Evolutionary conservation across 2,329 filamentous ascomycete species (phyloP), one percentile per base, ranked within the genome.

Genomic region (Phialophora tarda): DNA sequence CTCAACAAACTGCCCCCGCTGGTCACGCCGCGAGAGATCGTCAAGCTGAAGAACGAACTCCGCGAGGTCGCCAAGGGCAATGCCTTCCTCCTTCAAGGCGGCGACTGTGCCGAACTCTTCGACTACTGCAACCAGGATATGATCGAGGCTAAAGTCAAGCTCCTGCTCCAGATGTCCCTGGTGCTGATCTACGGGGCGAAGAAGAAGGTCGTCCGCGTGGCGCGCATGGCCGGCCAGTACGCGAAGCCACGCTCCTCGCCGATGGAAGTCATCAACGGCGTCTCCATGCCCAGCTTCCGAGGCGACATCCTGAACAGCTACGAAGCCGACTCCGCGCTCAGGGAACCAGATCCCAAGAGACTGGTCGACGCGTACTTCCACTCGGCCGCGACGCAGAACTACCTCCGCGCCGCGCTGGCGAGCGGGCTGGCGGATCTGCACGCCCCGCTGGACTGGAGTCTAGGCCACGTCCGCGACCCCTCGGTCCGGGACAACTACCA

Each of bases 271-370:
- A 82, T 96, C 59, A 83, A 96, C 70, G 93, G 93, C 59, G 86
- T 87, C 66, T 87, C 92, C 75, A 90, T 97, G 62, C 91, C 92
- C 3, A 95, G 91, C 50, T 99, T 98, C 84, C 86, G 95, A 60
- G 95, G 95, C 17, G 95, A 99, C 73, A 98, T 98, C 68, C 84
- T 99, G 70, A 99, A 99, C 76, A 94, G 94, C 28, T 97, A 89
- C 79, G 85, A 77, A 8, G 75, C 80, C 11, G 77, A 88, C 44
- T 81, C 88, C 0, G 87, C 89, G n/a, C 88, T 93, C 70, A 84
- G 95, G 63, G 86, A 85, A 47, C 89, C 96, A 38, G 92, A 98
- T 75, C 94, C 95, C 0, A 85, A 86, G 58, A 86, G 95, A 47
- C 85, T 99, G 7, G 91, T 98, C 47, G 88, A 90, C 69, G 95